Evolutionary conservation across 768 basidiomycete species (phyloP).

Genomic region (Tylopilus felleus): DNA sequence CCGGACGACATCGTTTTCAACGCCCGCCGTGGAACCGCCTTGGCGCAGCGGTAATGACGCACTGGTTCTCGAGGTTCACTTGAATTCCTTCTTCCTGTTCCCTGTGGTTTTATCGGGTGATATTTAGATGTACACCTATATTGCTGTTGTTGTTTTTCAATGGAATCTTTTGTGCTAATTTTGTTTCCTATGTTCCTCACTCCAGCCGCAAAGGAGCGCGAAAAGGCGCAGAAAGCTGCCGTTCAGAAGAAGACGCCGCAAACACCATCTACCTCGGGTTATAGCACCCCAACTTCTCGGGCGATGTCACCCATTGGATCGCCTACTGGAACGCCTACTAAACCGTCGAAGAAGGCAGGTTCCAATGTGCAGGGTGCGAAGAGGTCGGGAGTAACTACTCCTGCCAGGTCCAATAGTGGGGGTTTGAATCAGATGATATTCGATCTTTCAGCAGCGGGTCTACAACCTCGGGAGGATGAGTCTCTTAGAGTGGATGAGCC

Average conservation of each 20-base stretch:
- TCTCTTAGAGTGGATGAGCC: slow-evolving; percentile 40
- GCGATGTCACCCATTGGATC: slow-evolving; percentile 44
- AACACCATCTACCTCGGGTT: slow-evolving; percentile 36
- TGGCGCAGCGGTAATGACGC: slow-evolving; percentile 39
- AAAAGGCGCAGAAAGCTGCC: slow-evolving; percentile 60
- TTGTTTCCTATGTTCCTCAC: slow-evolving; percentile 32
- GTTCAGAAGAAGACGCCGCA: slow-evolving; percentile 42
- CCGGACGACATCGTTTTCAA: slow-evolving; percentile 87
- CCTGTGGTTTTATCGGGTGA: slow-evolving; percentile 13
- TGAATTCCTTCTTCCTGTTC: slow-evolving; percentile 8
- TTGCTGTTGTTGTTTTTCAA: slow-evolving; percentile 30
- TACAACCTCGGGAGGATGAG: slow-evolving; percentile 47
- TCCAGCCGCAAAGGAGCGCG: slow-evolving; percentile 76
- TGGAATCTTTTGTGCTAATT: slow-evolving; percentile 38
- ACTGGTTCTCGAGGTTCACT: slow-evolving; percentile 2
- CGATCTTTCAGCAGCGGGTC: slow-evolving; percentile 74
- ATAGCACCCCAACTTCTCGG: slow-evolving; percentile 40
- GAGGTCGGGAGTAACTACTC: slow-evolving; percentile 43
- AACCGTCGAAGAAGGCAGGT: slow-evolving; percentile 39
- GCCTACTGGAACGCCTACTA: slow-evolving; percentile 38
- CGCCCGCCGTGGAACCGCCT: slow-evolving; percentile 72
- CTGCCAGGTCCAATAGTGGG: slow-evolving; percentile 31
- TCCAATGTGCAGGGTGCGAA: slow-evolving; percentile 28
- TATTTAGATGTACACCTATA: slow-evolving; percentile 30
- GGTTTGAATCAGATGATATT: slow-evolving; percentile 55